phyloP scores from a whole-genome alignment of 2,329 filamentous ascomycete genomes.

The Fusarium tricinctum region DNA sequence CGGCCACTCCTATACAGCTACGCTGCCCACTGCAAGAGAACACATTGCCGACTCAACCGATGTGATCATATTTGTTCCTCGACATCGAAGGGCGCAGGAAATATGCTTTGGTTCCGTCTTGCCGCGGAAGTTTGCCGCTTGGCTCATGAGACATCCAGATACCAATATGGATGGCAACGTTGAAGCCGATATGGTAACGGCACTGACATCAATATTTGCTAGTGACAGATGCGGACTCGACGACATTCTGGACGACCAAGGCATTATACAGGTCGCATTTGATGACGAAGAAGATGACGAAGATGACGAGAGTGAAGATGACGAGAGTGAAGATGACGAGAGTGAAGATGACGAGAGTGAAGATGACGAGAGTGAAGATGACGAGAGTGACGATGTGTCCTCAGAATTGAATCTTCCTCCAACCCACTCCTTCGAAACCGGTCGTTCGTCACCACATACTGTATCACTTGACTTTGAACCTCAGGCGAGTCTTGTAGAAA shows the following conservation, averaged over 20 bases:
- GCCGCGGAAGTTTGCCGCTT: slow-evolving; percentile 25
- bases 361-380: not conserved
- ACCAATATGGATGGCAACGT: not conserved
- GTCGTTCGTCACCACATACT: not conserved
- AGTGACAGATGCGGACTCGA: slow-evolving; percentile 16
- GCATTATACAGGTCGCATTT: slow-evolving; percentile 28
- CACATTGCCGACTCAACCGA: slow-evolving; percentile 24
- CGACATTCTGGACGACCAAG: slow-evolving; percentile 32
- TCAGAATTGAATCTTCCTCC: slow-evolving; percentile 17
- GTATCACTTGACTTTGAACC: not conserved
- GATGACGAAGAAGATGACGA: slow-evolving; percentile 17
- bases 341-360: slow-evolving; percentile 13
- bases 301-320: not conserved
- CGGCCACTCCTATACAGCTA: not conserved
- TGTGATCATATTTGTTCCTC: slow-evolving; percentile 30
- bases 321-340: slow-evolving; percentile 16
- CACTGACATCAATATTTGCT: slow-evolving; percentile 35
- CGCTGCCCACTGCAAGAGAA: slow-evolving; percentile 19
- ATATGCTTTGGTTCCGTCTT: slow-evolving; percentile 35
- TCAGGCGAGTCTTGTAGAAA: not conserved
- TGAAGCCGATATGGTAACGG: slow-evolving; percentile 17
- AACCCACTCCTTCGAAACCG: slow-evolving; percentile 1
- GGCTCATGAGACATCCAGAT: slow-evolving; percentile 25
- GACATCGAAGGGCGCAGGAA: slow-evolving; percentile 20
- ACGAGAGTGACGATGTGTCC: not conserved